Base-by-base conservation (phyloP, 176 grass and related monocot genomes). In the Hordeum marinum region DNA sequence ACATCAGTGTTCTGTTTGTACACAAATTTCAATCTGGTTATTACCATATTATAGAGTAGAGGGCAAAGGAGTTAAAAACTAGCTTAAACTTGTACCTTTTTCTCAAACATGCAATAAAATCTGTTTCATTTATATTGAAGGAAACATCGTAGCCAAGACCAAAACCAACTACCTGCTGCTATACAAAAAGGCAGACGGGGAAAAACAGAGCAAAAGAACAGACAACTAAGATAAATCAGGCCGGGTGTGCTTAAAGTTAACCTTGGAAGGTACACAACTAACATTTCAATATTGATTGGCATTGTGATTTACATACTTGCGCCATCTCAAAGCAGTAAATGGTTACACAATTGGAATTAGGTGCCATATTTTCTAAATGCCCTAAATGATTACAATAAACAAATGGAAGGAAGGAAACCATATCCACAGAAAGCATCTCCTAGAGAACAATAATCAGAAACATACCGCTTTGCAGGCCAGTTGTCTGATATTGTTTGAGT, bases 391-490 rank as follows among this genome's bases (percentile, higher is more conserved):
- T 62, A 5, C 4, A 69, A 9, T 36, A 9, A 20, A 41, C 23
- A 72, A 45, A 60, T 29, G 2, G 41, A 85, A 82, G 2, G 41
- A 85, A 82, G 18, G n/a, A 54, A 78, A n/a, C 18, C 75, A 63
- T 8, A 85, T 42, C 63, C 8, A 66, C 2, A 31, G 63, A 61
- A 64, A 81, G 26, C 40, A 77, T 77, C 26, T 24, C n/a, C 11
- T 18, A 69, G 20, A 1, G 50, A 54, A 40, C 61, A 41, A 74
- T 32, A 72, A 74, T 68, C 5, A 80, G 78, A 75, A 29, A 84
- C 91, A 67, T 98, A 98, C 95, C 78, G 85, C 85, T 92, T 93
- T 98, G 90, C 91, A 98, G 55, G 96, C 87, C 69, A 98, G 77
- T 77, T 89, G 88, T 90, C 46, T 94, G 76, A 95, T 88, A n/a